Conservation (phyloP, 2,329 filamentous ascomycete species). For the Arthrocladium fulminans region DNA sequence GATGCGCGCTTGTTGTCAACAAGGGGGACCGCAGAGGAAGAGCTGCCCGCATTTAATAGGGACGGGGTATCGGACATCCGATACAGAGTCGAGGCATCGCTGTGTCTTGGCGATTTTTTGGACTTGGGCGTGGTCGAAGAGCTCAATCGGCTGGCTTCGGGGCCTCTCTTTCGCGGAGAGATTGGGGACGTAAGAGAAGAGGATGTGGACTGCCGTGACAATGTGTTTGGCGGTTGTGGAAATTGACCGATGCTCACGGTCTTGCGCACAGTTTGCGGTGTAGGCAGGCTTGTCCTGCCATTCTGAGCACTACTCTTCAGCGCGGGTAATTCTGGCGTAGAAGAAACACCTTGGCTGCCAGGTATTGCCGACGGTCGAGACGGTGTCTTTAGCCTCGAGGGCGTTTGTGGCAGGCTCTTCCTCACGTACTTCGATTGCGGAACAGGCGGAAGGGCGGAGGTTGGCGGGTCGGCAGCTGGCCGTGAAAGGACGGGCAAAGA, state of each 20-base stretch:
- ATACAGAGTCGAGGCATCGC: constrained; percentile 44
- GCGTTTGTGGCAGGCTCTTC: constrained; percentile 48
- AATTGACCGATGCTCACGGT: constrained; percentile 91
- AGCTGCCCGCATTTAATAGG: constrained; percentile 69
- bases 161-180: constrained; percentile 23
- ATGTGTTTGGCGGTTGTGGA: constrained; percentile 71
- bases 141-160: constrained; percentile 39
- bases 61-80: constrained; percentile 54
- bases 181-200: constrained; percentile 36
- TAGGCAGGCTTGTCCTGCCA: constrained; percentile 30
- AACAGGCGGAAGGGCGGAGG: constrained; percentile 62
- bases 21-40: constrained; percentile 56
- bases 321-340: constrained; percentile 49
- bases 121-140: constrained; percentile 35
- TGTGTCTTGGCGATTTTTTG: constrained; percentile 49
- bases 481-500: constrained; percentile 41
- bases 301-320: constrained; percentile 46
- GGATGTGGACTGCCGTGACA: constrained; percentile 53
- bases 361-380: constrained; percentile 41
- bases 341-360: constrained; percentile 40
- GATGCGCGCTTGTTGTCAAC: constrained; percentile 53
- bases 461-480: constrained; percentile 56
- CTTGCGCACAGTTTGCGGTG: constrained; percentile 67
- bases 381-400: constrained; percentile 31
- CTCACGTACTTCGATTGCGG: constrained; percentile 56